Base-by-base conservation (phyloP, 2,329 filamentous ascomycete genomes). In the Beauveria brongniartii region DNA sequence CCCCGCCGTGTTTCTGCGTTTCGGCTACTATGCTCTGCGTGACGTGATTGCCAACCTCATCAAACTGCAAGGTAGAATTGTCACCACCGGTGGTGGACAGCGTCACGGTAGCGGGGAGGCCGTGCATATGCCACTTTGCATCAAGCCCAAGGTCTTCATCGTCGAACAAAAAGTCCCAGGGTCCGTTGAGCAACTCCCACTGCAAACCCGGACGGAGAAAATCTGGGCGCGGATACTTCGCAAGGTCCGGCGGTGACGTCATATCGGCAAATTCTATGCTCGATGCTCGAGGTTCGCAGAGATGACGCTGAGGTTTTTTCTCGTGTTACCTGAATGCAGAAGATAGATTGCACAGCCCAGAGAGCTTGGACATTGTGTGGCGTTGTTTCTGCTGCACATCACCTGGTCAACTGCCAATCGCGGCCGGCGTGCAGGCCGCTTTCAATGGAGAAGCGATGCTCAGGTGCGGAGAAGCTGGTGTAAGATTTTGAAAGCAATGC, bases 111-210 rank as follows among this genome's bases (percentile, higher is more conserved):
- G 71, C 66, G 1, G 82, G 82, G 2, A 86, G 71, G 16, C 81
- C 78, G 1, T 70, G 69, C 5, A 77, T 70, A 6, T 85, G 80
- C 85, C 85, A 89, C 47, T 71, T 67, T 28, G 78, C 69, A 4
- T 67, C 62, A 1, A 84, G 73, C 0, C 86, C 86, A 50, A 77
- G 69, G 66, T 89, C 84, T 55, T 80, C 74, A 67, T 89, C 86
- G 69, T 89, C 86, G 63, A 88, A 88, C 52, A 83, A 70, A 66
- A 89, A 85, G 61, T 79, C 76, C 86, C 86, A 89, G 6, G 77
- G 73, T 1, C 85, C 85, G 64, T 89, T 82, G 52, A 89, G 79
- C 1, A 81, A 82, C 46, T 74, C 70, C 86, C 86, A 89, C 51
- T 74, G 77, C 30, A 86, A 76, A 28, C 75, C 68, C 37, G 74